These are phyloP conservation scores for Tuber melanosporum DNA, from an alignment of 495 filamentous ascomycete genomes.

Conservation along the genomic window DNA sequence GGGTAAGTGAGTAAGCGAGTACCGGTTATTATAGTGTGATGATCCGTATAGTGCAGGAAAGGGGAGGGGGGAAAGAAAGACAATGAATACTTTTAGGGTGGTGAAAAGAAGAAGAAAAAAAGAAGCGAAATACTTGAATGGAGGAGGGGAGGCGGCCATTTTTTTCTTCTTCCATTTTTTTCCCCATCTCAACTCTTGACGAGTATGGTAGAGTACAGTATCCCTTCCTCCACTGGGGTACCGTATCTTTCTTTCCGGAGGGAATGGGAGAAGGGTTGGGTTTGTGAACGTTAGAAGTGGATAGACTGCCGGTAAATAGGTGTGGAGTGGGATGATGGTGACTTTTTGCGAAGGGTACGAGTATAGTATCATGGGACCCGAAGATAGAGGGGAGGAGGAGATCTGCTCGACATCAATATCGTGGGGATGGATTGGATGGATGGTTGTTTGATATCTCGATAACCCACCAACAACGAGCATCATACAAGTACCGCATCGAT, in stretches of 20 bases:
- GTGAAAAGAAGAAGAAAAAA: not conserved
- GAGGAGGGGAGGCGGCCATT: not conserved
- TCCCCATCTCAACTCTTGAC: not conserved
- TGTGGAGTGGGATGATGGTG: not conserved
- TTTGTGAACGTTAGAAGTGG: not conserved
- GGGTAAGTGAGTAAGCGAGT: not conserved
- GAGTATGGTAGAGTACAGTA: not conserved
- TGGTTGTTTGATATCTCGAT: not conserved
- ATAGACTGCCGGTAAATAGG: not conserved
- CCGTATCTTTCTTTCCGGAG: not conserved
- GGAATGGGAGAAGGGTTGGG: not conserved
- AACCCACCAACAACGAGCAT: not conserved
- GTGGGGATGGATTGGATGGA: not conserved
- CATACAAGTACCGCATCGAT: not conserved
- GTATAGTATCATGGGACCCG: not conserved
- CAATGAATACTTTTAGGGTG: no score
- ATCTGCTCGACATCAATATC: not conserved
- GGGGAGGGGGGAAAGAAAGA: not conserved
- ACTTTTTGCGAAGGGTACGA: not conserved
- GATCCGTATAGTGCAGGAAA: not conserved
- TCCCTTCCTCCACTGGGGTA: not conserved
- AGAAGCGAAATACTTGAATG: not conserved
- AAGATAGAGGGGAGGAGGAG: not conserved
- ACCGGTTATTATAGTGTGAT: not conserved
- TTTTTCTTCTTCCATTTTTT: conserved; percentile 4